Evolutionary conservation across 768 basidiomycete species (phyloP).

Genomic region (Panaeolus papilionaceus): DNA sequence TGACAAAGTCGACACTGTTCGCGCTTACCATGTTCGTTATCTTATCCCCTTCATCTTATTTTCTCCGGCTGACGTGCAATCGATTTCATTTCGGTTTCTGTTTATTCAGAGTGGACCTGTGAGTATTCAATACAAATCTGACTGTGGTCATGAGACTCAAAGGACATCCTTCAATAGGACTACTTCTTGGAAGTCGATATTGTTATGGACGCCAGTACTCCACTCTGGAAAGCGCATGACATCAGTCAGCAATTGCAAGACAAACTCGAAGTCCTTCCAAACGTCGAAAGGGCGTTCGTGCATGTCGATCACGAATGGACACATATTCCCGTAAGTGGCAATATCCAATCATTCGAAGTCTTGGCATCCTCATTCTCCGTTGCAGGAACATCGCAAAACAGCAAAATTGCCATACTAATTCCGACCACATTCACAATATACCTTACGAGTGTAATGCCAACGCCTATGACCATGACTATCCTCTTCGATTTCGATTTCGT

Average conservation of each 20-base stretch:
- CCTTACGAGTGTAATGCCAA: background rate
- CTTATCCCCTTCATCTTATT: conserved; percentile 10
- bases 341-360: background rate
- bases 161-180: conserved; percentile 48
- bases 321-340: conserved; percentile 58
- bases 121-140: conserved; percentile 11
- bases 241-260: conserved; percentile 85
- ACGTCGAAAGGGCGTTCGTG: conserved; percentile 93
- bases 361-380: conserved; percentile 14
- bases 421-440: background rate
- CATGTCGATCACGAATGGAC: conserved; percentile 95
- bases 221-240: conserved; percentile 89
- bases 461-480: background rate
- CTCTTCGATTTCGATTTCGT: background rate
- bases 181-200: conserved; percentile 97
- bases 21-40: conserved; percentile 84
- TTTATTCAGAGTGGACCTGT: conserved; percentile 73
- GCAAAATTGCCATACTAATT: conserved; percentile 24
- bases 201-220: conserved; percentile 89
- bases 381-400: conserved; percentile 57
- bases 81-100: conserved; percentile 16
- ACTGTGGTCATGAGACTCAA: background rate
- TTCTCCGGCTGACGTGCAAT: conserved; percentile 19
- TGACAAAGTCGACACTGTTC: conserved; percentile 86
- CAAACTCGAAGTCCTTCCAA: conserved; percentile 87